phyloP scores from a whole-genome alignment of 768 basidiomycete genomes.

The Tulasnella sp. region DNA sequence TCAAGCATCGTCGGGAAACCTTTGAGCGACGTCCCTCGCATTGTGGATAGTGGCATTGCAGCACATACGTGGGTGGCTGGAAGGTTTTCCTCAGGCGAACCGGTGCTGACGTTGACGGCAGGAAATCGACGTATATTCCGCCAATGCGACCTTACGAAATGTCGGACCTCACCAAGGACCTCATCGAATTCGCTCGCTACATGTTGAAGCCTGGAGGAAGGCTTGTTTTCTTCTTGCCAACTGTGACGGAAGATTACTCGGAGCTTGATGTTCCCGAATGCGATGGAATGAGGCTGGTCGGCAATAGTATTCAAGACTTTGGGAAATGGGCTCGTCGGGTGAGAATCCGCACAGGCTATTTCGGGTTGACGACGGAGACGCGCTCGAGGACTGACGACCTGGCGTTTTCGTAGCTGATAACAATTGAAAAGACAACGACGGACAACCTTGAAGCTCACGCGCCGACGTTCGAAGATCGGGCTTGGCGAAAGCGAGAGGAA shows the following conservation, averaged over 20 bases:
- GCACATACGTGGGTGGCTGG: slow-evolving; percentile 40
- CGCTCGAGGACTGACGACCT: not conserved
- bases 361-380: not conserved
- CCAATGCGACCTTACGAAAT: slow-evolving; percentile 92
- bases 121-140: slow-evolving; percentile 57
- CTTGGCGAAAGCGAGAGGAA: slow-evolving; percentile 14
- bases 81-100: not conserved
- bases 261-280: slow-evolving; percentile 78
- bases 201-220: slow-evolving; percentile 81
- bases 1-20: slow-evolving; percentile 31
- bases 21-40: slow-evolving; percentile 35
- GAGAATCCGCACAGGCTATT: slow-evolving; percentile 38
- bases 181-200: slow-evolving; percentile 76
- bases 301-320: slow-evolving; percentile 89
- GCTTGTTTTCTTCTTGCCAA: slow-evolving; percentile 93
- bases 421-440: slow-evolving; percentile 67
- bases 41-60: slow-evolving; percentile 38
- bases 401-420: slow-evolving; percentile 63
- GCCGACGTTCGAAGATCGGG: slow-evolving; percentile 51
- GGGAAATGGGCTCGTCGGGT: slow-evolving; percentile 93
- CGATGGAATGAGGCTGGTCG: slow-evolving; percentile 82
- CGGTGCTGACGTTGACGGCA: not conserved
- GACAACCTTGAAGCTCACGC: slow-evolving; percentile 43
- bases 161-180: slow-evolving; percentile 72
- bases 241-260: slow-evolving; percentile 85